Conservation (phyloP, 1,284 basidiomycete genomes). For the Ceratobasidium theobromae region DNA sequence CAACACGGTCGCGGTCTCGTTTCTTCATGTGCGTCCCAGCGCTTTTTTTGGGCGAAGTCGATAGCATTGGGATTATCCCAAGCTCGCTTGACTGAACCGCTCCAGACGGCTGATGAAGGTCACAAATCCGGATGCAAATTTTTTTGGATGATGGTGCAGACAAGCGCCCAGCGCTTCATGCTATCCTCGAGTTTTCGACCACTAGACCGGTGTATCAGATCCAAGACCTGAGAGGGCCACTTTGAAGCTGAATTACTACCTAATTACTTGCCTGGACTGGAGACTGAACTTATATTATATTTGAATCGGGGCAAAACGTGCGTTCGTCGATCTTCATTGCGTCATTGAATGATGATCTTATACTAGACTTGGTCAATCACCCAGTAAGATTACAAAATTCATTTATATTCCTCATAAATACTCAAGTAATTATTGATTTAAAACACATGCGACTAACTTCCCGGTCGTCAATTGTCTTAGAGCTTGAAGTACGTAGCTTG, state of each 20-base stretch:
- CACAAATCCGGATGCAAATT: conserved; percentile 29
- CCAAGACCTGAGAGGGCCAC: not conserved
- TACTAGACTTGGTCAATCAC: not conserved
- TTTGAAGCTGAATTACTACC: not conserved
- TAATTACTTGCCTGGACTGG: no score
- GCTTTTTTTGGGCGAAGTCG: conserved; percentile 29
- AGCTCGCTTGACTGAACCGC: not conserved
- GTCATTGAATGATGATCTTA: not conserved
- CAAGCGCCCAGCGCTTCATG: conserved; percentile 23
- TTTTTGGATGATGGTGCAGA: conserved; percentile 1
- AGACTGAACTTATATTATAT: no score
- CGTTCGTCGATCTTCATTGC: not conserved
- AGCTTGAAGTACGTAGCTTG: not conserved
- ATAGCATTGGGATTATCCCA: conserved; percentile 22
- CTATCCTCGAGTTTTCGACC: not conserved
- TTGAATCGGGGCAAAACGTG: not conserved
- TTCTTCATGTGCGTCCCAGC: conserved; percentile 7
- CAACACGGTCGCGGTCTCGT: not conserved
- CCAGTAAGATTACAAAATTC: not conserved
- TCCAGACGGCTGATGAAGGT: conserved; percentile 14
- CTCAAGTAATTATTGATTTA: no score
- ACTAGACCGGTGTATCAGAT: not conserved
- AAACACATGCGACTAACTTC: no score
- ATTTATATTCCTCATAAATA: no score
- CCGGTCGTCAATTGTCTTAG: no score